A percentile compares a stretch with the other conserved stretches of the same genome.
Conservation (phyloP, 2,329 filamentous ascomycete species). For the Sporothrix inflata region DNA sequence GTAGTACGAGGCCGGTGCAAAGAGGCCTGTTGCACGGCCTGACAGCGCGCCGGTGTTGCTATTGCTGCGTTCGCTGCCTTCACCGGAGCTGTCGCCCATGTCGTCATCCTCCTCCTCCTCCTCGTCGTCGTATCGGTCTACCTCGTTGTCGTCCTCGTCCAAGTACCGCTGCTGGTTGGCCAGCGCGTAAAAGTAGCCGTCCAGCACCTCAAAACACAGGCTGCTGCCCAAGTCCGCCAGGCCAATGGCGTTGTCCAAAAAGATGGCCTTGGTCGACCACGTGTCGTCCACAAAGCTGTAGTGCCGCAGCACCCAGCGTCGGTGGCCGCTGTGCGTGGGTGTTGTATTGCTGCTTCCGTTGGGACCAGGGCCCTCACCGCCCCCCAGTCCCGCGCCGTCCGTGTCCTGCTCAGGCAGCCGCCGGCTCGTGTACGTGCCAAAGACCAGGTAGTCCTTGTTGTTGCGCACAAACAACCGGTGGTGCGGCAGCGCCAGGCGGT, state of each 20-base stretch:
- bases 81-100: no score
- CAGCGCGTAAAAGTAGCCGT: constrained; percentile 68
- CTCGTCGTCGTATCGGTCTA: background rate
- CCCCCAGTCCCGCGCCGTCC: background rate
- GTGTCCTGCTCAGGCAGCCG: constrained; percentile 38
- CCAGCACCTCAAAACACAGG: constrained; percentile 72
- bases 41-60: background rate
- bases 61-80: background rate
- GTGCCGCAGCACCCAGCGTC: constrained; percentile 64
- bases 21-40: background rate
- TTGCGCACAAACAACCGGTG: constrained; percentile 70
- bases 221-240: constrained; percentile 64
- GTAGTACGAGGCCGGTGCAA: constrained; percentile 63
- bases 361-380: background rate
- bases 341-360: background rate
- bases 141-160: background rate
- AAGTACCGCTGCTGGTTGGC: constrained; percentile 59
- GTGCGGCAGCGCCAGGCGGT: constrained; percentile 49
- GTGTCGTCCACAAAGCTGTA: constrained; percentile 49
- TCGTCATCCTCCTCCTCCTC: background rate
- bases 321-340: background rate
- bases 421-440: constrained; percentile 62
- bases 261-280: constrained; percentile 51
- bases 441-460: constrained; percentile 63
- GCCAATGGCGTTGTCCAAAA: constrained; percentile 63